Percentiles rank a stretch among this genome's conserved stretches.
Evolutionary conservation across 2,329 filamentous ascomycete genomes (phyloP).

Genomic region (Cladosporium phlei): DNA sequence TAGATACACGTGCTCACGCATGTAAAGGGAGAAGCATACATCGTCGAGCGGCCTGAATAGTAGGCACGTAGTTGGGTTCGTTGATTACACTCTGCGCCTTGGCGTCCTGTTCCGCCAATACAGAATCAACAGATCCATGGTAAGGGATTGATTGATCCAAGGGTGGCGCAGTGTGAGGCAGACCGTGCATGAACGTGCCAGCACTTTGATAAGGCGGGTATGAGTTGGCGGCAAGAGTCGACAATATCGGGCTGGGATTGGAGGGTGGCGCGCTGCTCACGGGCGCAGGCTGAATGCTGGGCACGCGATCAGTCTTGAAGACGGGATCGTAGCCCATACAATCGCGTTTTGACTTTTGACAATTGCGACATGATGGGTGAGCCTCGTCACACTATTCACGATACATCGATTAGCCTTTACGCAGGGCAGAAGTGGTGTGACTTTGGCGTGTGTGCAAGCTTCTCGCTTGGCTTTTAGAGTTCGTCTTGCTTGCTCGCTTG

Average conservation of each 20-base stretch:
- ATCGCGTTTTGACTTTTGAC: conserved; percentile 82
- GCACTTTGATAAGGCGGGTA: conserved; percentile 13
- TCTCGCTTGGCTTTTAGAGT: conserved; percentile 12
- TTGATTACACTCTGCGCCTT: conserved; percentile 12
- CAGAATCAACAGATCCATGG: conserved; percentile 60
- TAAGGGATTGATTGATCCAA: conserved; percentile 43
- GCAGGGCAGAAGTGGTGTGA: too few relatives aligned
- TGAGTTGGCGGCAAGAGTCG: conserved; percentile 4
- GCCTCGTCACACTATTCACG: conserved; percentile 93
- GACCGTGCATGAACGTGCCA: conserved; percentile 16
- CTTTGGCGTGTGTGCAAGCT: conserved; percentile 7
- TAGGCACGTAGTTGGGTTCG: conserved; percentile 20
- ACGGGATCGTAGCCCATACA: conserved; percentile 83
- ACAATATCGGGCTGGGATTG: background rate
- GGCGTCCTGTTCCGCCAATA: conserved; percentile 37
- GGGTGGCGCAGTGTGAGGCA: background rate
- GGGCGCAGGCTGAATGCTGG: conserved; percentile 67
- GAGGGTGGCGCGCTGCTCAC: background rate
- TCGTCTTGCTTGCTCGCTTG: conserved; percentile 17
- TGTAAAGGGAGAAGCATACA: conserved; percentile 20
- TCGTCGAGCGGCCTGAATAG: conserved; percentile 26
- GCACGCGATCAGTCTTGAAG: conserved; percentile 59
- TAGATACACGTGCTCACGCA: background rate
- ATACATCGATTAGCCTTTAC: too few relatives aligned
- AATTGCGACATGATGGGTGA: conserved; percentile 87